These are phyloP conservation scores for Rhexocercosporidium sp. DNA, from an alignment of 2,329 filamentous ascomycete genomes.

Conservation along the genomic window DNA sequence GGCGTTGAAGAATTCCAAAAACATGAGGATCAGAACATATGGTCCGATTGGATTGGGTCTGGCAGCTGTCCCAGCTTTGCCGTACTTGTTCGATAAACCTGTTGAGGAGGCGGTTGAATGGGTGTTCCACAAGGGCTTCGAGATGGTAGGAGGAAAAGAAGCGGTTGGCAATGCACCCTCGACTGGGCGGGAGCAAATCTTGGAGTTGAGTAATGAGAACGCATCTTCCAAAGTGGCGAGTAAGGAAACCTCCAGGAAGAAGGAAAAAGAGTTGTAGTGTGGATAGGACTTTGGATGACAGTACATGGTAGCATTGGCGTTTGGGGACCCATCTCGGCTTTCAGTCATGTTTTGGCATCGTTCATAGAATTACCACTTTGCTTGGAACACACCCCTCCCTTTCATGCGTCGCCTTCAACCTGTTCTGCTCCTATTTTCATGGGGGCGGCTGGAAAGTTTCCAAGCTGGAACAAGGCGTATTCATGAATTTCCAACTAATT, in stretches of 20 bases:
- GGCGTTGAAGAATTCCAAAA: constrained; percentile 85
- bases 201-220: constrained; percentile 39
- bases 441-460: no score
- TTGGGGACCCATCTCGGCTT: constrained; percentile 9
- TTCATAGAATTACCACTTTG: constrained; percentile 7
- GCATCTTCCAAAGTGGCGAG: not conserved
- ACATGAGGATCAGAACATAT: constrained; percentile 77
- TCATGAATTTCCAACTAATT: no score
- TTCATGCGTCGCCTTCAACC: not conserved
- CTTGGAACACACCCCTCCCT: not conserved
- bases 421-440: no score
- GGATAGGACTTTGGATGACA: not conserved
- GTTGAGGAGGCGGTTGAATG: constrained; percentile 92
- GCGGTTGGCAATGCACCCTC: constrained; percentile 60
- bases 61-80: constrained; percentile 80
- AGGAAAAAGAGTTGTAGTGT: constrained; percentile 20
- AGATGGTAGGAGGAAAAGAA: constrained; percentile 67
- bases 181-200: constrained; percentile 56
- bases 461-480: no score
- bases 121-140: constrained; percentile 83
- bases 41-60: constrained; percentile 86
- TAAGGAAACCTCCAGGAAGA: not conserved
- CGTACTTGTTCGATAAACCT: constrained; percentile 85
- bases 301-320: constrained; percentile 5
- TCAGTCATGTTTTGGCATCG: not conserved